Conservation (phyloP, 345 rosid species). For the Gossypium anomalum region DNA sequence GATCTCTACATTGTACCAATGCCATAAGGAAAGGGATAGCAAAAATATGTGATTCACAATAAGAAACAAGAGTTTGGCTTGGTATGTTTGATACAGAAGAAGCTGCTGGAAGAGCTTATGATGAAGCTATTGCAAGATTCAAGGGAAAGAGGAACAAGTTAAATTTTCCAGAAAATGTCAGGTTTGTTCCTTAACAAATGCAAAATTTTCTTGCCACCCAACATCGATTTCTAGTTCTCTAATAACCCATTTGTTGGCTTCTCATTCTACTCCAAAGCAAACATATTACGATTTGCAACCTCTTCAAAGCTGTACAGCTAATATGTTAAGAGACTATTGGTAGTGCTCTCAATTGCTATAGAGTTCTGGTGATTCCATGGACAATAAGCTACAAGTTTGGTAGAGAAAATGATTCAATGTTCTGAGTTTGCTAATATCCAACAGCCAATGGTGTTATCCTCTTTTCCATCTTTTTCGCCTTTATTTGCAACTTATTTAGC, state of each 20-base stretch:
- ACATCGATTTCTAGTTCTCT: conserved; percentile 15
- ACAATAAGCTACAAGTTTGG: too few species aligned
- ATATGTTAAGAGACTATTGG: too few species aligned
- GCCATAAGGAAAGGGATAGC: conserved; percentile 95
- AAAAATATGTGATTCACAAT: conserved; percentile 75
- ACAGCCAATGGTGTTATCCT: too few species aligned
- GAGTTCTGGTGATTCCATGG: too few species aligned
- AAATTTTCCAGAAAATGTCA: conserved; percentile 70
- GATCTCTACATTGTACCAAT: too few species aligned
- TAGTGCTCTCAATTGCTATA: too few species aligned
- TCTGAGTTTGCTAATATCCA: too few species aligned
- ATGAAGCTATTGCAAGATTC: conserved; percentile 70
- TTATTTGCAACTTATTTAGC: too few species aligned
- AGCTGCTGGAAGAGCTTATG: conserved; percentile 81
- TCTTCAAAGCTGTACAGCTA: neutral
- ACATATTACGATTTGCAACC: conserved; percentile 20
- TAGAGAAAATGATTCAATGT: too few species aligned
- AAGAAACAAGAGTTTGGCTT: conserved; percentile 76
- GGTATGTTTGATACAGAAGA: conserved; percentile 83
- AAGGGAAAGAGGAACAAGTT: conserved; percentile 74
- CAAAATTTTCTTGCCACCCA: conserved; percentile 22
- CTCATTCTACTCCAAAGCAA: conserved; percentile 9
- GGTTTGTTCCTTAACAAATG: conserved; percentile 22
- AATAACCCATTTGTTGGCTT: neutral
- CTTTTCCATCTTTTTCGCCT: too few species aligned